A percentile compares a stretch with the other conserved stretches of the same genome.
These are phyloP conservation scores for Hypoxylon sp. DNA, from an alignment of 2,329 filamentous ascomycete species.

Conservation along the genomic window DNA sequence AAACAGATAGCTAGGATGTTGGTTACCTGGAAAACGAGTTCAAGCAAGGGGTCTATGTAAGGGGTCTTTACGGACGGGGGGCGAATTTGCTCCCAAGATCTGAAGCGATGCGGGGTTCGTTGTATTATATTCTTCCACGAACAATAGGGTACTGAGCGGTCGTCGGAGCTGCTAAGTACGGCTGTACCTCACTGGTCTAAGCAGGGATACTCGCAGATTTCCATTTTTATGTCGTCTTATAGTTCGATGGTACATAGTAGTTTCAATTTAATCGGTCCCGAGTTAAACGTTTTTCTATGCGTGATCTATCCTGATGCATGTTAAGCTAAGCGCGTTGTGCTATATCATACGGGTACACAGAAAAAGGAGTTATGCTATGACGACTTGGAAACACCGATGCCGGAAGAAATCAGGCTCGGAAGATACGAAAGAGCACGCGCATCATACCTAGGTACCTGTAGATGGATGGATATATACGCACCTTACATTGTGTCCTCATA, in stretches of 20 bases:
- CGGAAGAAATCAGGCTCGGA: not conserved
- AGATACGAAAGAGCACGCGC: not conserved
- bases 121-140: slow-evolving; percentile 13
- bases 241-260: not conserved
- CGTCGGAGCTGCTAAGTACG: not conserved
- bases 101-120: slow-evolving; percentile 35
- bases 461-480: slow-evolving; percentile 3
- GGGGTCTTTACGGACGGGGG: slow-evolving; percentile 8
- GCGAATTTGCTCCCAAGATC: slow-evolving; percentile 8
- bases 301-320: not conserved
- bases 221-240: not conserved
- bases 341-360: not conserved
- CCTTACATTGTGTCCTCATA: not conserved
- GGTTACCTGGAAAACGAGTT: not conserved
- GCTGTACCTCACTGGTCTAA: not conserved
- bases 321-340: not conserved
- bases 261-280: slow-evolving; percentile 5
- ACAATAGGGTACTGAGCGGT: not conserved
- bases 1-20: not conserved
- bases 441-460: not conserved
- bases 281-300: not conserved
- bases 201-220: not conserved
- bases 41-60: not conserved
- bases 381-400: not conserved
- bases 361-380: not conserved